These are phyloP conservation scores for Prinsepia uniflora DNA, from an alignment of 306 rosid genomes.

Conservation along the genomic window DNA sequence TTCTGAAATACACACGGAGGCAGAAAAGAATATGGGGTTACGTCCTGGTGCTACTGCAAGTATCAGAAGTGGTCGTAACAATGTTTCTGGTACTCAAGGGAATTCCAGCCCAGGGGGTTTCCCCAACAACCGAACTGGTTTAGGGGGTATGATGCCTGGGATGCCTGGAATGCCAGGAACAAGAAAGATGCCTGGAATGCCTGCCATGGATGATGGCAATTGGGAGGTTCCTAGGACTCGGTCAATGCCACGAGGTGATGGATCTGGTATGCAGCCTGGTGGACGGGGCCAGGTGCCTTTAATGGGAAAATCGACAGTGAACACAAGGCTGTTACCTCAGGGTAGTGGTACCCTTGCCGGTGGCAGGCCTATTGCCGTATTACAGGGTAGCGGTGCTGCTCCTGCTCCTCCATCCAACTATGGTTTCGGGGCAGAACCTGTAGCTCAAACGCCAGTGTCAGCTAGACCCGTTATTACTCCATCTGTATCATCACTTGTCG, in stretches of 20 bases:
- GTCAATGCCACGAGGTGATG: constrained; percentile 65
- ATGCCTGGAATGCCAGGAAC: constrained; percentile 92
- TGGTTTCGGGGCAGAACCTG: constrained; percentile 38
- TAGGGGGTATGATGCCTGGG: constrained; percentile 98
- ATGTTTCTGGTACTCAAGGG: constrained; percentile 54
- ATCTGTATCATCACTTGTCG: constrained; percentile 25
- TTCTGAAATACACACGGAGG: constrained; percentile 90
- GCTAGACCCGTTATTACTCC: constrained; percentile 40
- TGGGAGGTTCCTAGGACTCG: constrained; percentile 80
- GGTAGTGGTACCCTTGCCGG: constrained; percentile 67
- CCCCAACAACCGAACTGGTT: constrained; percentile 69
- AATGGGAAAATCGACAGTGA: constrained; percentile 51
- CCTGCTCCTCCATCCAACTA: constrained; percentile 43
- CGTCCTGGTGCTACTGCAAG: constrained; percentile 96
- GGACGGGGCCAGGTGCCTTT: constrained; percentile 70
- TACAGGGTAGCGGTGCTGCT: constrained; percentile 66
- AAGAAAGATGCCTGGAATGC: constrained; percentile 93
- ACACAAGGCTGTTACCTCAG: constrained; percentile 77
- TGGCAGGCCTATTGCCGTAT: constrained; percentile 73
- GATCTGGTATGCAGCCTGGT: constrained; percentile 40
- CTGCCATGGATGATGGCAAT: constrained; percentile 81
- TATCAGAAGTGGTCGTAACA: constrained; percentile 64
- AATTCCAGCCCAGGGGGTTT: constrained; percentile 57
- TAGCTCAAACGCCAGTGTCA: constrained; percentile 40
- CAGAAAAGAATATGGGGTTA: constrained; percentile 90